Evolutionary conservation across 164 flowering plant species (phyloP).

Genomic region (Warburgia ugandensis): DNA sequence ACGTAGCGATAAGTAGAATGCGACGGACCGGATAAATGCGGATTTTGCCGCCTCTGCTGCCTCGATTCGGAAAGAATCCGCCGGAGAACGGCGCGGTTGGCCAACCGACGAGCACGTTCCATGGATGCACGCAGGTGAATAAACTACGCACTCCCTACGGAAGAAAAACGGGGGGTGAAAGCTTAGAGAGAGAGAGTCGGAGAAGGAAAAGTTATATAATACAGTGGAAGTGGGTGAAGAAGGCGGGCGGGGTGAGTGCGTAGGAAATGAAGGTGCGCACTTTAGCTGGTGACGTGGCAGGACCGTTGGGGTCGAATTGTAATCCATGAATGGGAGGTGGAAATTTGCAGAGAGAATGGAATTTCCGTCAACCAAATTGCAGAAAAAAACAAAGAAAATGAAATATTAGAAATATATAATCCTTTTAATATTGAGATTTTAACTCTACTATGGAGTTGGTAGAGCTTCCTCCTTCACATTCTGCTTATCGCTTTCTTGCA

Average conservation of each 20-base stretch:
- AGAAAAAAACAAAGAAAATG: not conserved
- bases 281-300: not conserved
- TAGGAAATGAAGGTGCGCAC: too few relatives aligned
- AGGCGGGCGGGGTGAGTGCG: too few relatives aligned
- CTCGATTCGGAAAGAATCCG: slow-evolving; percentile 54
- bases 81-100: slow-evolving; percentile 54
- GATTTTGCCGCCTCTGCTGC: slow-evolving; percentile 18
- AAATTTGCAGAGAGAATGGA: slow-evolving; percentile 30
- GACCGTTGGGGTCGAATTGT: slow-evolving; percentile 7
- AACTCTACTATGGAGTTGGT: slow-evolving; percentile 8
- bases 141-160: too few relatives aligned
- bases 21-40: slow-evolving; percentile 13
- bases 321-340: slow-evolving; percentile 25
- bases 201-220: too few relatives aligned
- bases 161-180: not conserved
- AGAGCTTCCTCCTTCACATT: slow-evolving; percentile 36
- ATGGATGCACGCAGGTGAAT: too few relatives aligned
- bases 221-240: slow-evolving; percentile 9
- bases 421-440: not conserved
- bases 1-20: slow-evolving; percentile 43
- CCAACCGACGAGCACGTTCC: slow-evolving; percentile 89
- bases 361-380: slow-evolving; percentile 44
- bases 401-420: too few relatives aligned
- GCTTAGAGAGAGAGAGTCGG: too few relatives aligned
- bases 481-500: slow-evolving; percentile 36